phyloP scores from a whole-genome alignment of 495 filamentous ascomycete genomes.

The Baudoinia panamericana region DNA sequence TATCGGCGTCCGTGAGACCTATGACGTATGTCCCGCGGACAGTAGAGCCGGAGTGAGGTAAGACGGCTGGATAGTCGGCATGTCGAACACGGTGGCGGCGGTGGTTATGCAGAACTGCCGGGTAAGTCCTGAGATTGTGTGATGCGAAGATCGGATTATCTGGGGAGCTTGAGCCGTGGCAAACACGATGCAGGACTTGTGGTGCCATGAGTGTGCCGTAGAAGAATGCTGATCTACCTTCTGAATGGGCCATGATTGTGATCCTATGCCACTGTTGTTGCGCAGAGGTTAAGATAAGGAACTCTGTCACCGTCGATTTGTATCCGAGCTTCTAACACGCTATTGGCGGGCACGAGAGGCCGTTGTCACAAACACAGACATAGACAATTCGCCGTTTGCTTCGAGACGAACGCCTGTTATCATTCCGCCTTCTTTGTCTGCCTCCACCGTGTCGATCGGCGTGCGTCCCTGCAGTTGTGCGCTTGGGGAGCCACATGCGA shows the following conservation, averaged over 20 bases:
- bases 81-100: conserved; percentile 51
- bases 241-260: conserved; percentile 3
- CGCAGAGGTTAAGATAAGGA: too few species aligned
- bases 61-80: conserved; percentile 81
- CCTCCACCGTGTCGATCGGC: too few species aligned
- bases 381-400: too few species aligned
- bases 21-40: conserved; percentile 72
- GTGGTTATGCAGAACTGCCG: conserved; percentile 63
- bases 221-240: conserved; percentile 44
- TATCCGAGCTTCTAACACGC: too few species aligned
- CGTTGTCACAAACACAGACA: too few species aligned
- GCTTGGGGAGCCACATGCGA: too few species aligned
- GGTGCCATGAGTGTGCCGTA: conserved; percentile 67
- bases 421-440: too few species aligned
- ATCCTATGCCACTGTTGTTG: too few species aligned
- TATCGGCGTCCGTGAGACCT: conserved; percentile 64
- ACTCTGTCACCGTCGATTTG: too few species aligned
- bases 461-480: too few species aligned
- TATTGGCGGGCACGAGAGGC: too few species aligned
- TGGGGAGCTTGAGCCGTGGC: conserved; percentile 47
- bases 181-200: conserved; percentile 68
- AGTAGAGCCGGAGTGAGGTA: conserved; percentile 43
- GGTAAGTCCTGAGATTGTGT: conserved; percentile 47
- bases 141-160: conserved; percentile 31
- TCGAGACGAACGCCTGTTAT: too few species aligned